Evolutionary conservation across 1,139 yeast genomes (phyloP).

Genomic region (Tardiomyces blankii): DNA sequence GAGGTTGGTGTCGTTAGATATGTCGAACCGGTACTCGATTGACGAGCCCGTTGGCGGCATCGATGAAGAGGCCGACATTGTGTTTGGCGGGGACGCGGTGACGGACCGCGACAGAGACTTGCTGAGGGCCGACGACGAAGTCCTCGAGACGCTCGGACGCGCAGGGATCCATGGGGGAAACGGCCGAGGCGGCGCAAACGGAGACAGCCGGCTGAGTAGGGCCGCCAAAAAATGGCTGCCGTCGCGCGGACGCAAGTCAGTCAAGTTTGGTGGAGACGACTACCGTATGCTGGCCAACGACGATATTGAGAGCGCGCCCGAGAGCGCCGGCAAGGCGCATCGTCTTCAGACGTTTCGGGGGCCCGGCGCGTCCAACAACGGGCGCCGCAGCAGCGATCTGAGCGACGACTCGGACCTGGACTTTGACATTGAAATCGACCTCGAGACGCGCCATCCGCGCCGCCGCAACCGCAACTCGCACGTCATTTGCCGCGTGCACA

Average conservation of each 20-base stretch:
- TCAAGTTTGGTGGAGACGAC: not conserved
- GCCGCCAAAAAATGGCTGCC: not conserved
- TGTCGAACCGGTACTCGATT: slow-evolving; percentile 17
- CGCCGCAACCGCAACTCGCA: slow-evolving; percentile 5
- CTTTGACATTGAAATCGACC: slow-evolving; percentile 16
- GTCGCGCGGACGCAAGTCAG: not conserved
- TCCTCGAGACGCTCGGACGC: slow-evolving; percentile 13
- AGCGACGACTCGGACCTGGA: slow-evolving; percentile 13
- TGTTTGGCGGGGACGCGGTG: slow-evolving; percentile 14
- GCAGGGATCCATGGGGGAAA: not conserved
- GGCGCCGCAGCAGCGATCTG: slow-evolving; percentile 6
- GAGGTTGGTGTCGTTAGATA: slow-evolving; percentile 1
- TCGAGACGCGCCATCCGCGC: slow-evolving; percentile 14
- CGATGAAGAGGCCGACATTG: slow-evolving; percentile 18
- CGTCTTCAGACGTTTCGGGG: not conserved
- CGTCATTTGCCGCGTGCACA: slow-evolving; percentile 9
- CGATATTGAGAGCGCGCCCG: not conserved
- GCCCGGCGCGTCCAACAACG: not conserved
- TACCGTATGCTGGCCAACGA: not conserved
- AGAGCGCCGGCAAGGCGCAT: not conserved
- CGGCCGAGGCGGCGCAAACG: not conserved
- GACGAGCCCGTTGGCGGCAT: slow-evolving; percentile 17
- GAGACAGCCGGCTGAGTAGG: not conserved
- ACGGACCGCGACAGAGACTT: slow-evolving; percentile 18
- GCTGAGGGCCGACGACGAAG: slow-evolving; percentile 19